A percentile compares a stretch with the other conserved stretches of the same genome.
These are phyloP conservation scores for Botrytis porri DNA, from an alignment of 2,329 filamentous ascomycete species.

Conservation along the genomic window DNA sequence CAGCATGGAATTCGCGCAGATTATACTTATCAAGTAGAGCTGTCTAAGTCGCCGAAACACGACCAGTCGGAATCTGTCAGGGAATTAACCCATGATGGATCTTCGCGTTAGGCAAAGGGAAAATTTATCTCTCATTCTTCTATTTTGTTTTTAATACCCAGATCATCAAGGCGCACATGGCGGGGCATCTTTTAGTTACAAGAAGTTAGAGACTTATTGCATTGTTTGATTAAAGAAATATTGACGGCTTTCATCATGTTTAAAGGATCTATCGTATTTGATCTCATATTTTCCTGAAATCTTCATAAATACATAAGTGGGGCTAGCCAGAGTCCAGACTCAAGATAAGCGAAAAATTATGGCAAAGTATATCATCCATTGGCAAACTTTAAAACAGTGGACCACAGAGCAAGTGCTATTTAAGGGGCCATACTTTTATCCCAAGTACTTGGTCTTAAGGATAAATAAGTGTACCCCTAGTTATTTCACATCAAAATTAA, in stretches of 20 bases:
- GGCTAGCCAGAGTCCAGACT: neutral
- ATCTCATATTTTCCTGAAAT: neutral
- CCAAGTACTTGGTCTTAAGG: too few species aligned
- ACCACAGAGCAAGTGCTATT: neutral
- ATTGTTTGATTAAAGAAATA: neutral
- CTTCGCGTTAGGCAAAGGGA: neutral
- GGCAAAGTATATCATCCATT: neutral
- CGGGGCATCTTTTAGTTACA: neutral
- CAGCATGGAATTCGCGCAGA: conserved; percentile 1
- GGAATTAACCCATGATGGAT: neutral
- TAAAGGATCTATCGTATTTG: neutral
- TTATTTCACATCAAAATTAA: too few species aligned
- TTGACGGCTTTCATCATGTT: neutral
- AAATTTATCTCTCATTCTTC: neutral
- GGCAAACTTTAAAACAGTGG: neutral
- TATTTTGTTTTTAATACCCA: neutral
- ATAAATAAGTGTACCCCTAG: too few species aligned
- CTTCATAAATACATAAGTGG: neutral
- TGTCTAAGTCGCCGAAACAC: conserved; percentile 8
- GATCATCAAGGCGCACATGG: neutral
- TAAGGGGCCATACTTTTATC: neutral
- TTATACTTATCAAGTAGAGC: conserved; percentile 21
- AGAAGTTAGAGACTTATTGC: neutral
- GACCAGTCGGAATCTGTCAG: neutral
- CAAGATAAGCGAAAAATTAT: neutral